Evolutionary conservation across 2,329 filamentous ascomycete genomes (phyloP).

Genomic region (Graphilbum ipis-grandicollis): DNA sequence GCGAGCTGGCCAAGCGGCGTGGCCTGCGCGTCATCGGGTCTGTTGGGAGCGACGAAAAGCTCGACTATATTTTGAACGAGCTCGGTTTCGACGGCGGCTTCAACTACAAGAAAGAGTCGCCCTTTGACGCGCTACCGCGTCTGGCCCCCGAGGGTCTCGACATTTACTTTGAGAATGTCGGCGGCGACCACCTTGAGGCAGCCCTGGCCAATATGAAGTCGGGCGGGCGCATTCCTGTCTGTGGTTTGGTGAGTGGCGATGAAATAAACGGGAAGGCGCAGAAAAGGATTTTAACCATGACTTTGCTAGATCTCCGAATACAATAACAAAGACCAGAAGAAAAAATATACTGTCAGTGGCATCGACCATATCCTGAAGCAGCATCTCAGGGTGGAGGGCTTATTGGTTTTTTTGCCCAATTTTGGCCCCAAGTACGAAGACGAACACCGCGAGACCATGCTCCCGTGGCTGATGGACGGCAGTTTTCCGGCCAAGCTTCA

Average conservation of each 20-base stretch:
- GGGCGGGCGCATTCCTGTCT: constrained; percentile 47
- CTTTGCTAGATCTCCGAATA: constrained; percentile 55
- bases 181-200: constrained; percentile 32
- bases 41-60: constrained; percentile 64
- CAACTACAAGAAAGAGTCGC: constrained; percentile 76
- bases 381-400: constrained; percentile 55
- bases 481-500: constrained; percentile 53
- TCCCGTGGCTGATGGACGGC: constrained; percentile 61
- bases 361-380: constrained; percentile 48
- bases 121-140: constrained; percentile 47
- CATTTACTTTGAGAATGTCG: constrained; percentile 40
- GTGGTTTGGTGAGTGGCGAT: constrained; percentile 34
- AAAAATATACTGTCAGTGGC: constrained; percentile 51
- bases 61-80: constrained; percentile 41
- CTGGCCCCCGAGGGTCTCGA: constrained; percentile 65
- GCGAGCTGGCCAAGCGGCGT: constrained; percentile 68
- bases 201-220: constrained; percentile 30
- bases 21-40: constrained; percentile 65
- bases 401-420: constrained; percentile 49
- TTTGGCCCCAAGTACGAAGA: constrained; percentile 48
- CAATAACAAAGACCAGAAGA: constrained; percentile 34
- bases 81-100: constrained; percentile 46
- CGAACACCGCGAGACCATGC: constrained; percentile 61
- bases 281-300: neutral
- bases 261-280: too few relatives aligned